A percentile compares a stretch with the other conserved stretches of the same genome.
These are phyloP conservation scores for Xylaria sp. DNA, from an alignment of 2,329 filamentous ascomycete species.

Conservation along the genomic window DNA sequence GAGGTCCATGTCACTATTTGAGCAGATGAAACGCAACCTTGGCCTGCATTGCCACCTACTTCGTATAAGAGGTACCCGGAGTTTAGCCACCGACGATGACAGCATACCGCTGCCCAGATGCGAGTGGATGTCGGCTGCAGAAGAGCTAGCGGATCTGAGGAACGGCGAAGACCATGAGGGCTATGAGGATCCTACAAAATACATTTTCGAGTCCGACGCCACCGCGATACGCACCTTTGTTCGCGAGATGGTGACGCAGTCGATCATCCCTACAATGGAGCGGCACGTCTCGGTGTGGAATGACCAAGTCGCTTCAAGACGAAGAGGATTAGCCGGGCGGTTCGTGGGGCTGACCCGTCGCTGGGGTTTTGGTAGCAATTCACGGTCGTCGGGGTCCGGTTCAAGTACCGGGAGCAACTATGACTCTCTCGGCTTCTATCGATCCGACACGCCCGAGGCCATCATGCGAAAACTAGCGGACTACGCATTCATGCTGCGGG, in stretches of 20 bases:
- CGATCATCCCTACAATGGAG: slow-evolving; percentile 95
- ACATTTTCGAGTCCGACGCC: slow-evolving; percentile 90
- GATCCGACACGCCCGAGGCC: slow-evolving; percentile 82
- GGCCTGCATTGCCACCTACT: slow-evolving; percentile 94
- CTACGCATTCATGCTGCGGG: slow-evolving; percentile 94
- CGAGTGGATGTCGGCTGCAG: slow-evolving; percentile 87
- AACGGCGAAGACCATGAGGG: slow-evolving; percentile 71
- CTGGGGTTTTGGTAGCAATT: slow-evolving; percentile 79
- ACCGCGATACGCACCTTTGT: slow-evolving; percentile 88
- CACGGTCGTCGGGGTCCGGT: slow-evolving; percentile 63
- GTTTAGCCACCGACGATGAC: slow-evolving; percentile 89
- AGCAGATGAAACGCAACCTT: slow-evolving; percentile 99
- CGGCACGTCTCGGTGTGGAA: slow-evolving; percentile 92
- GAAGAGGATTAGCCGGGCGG: slow-evolving; percentile 87
- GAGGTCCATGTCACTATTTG: slow-evolving; percentile 87
- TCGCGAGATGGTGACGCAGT: slow-evolving; percentile 93
- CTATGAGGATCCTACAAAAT: slow-evolving; percentile 73
- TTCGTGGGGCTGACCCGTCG: slow-evolving; percentile 93
- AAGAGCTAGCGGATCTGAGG: slow-evolving; percentile 79
- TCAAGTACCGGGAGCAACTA: slow-evolving; percentile 68
- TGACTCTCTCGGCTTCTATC: slow-evolving; percentile 81
- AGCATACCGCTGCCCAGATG: slow-evolving; percentile 79
- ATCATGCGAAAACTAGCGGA: slow-evolving; percentile 92
- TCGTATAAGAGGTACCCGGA: slow-evolving; percentile 81
- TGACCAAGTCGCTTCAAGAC: slow-evolving; percentile 89